These are phyloP conservation scores for Amylocarpus encephaloides DNA, from an alignment of 2,329 filamentous ascomycete genomes.

Conservation along the genomic window DNA sequence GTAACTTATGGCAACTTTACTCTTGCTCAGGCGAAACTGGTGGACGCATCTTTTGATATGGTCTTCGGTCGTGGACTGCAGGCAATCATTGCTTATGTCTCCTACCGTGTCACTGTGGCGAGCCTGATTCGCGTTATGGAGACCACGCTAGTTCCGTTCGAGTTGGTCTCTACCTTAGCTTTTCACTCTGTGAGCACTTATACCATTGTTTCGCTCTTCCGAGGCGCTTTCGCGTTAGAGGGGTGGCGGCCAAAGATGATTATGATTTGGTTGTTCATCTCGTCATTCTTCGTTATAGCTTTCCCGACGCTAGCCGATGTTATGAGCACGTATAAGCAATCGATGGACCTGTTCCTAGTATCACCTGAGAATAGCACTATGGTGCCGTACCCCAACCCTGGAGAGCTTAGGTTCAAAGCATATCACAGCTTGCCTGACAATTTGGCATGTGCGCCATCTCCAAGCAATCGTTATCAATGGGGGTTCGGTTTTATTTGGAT, in stretches of 20 bases:
- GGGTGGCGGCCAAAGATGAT: background rate
- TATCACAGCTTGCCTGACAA: background rate
- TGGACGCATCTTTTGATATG: background rate
- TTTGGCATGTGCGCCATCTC: background rate
- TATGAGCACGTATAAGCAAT: background rate
- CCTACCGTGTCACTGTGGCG: background rate
- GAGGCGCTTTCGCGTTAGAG: background rate
- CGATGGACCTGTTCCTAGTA: too few species aligned
- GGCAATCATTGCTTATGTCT: background rate
- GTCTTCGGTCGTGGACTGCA: background rate
- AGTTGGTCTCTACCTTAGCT: background rate
- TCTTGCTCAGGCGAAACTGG: background rate
- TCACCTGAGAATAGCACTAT: background rate
- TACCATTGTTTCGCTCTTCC: background rate
- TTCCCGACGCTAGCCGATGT: background rate
- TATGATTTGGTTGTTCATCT: background rate
- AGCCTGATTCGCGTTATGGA: background rate
- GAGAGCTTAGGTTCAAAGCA: background rate
- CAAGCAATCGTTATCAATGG: background rate
- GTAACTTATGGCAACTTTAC: background rate
- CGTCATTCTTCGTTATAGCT: background rate
- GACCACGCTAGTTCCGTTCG: background rate
- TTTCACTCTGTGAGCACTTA: background rate
- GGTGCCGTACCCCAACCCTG: background rate
- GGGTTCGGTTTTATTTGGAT: background rate